Evolutionary conservation across 2,329 filamentous ascomycete genomes (phyloP), one percentile per base, ranked within the genome.

Genomic region (Calonectria pteridis): DNA sequence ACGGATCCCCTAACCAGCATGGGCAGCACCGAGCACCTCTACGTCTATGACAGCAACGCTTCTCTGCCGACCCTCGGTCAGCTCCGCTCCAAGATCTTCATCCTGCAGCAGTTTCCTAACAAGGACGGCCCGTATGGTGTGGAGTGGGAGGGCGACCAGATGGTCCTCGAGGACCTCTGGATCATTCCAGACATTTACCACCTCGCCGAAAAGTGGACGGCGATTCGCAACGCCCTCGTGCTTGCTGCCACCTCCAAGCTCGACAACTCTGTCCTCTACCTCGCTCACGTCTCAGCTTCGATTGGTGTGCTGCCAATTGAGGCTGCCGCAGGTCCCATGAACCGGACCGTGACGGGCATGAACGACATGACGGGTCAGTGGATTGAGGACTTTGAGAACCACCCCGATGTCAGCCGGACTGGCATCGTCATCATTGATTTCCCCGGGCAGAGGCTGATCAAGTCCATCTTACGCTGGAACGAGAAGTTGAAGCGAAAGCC

Each of bases 401-500:
- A 76, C 11, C 69, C 76, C 6, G 80, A 78, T 4, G 80, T 78
- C 4, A 81, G 81, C 11, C 81, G 84, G 29, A 84, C 86, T 1
- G 88, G 88, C 14, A 81, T 89, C 11, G 82, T 89, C 43, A 89
- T 89, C 75, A 82, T 87, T 2, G 88, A 89, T 72, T 89, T 89
- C 62, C 87, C 87, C 0, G 88, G 88, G 3, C 81, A 79, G 75
- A 82, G 80, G 59, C 81, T 87, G 35, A 83, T 89, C 46, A 82
- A 87, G 33, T 83, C 81, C 28, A 83, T 89, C 13, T 72, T 89
- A 67, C 79, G 75, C 43, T 85, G 86, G 80, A 89, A 89, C 73
- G 76, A 76, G 28, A 79, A 79, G 67, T 65, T 84, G 40, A 67
- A 59, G 73, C 71, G 37, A 29, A 73, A 69, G 26, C 20, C 62